Conservation (phyloP, 768 basidiomycete species). For the Tricholoma sp. region DNA sequence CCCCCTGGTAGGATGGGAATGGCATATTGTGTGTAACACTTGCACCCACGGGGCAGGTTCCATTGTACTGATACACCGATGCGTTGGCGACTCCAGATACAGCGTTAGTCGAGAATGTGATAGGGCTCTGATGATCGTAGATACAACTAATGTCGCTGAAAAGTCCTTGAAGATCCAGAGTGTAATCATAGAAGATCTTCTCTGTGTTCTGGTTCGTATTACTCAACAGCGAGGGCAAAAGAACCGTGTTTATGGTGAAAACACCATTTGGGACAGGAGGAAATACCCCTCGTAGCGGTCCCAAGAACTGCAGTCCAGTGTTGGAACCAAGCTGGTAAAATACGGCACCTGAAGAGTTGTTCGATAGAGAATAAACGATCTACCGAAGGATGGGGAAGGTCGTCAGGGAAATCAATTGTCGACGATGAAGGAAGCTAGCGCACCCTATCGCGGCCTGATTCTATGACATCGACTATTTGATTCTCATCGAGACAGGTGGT, state of each 20-base stretch:
- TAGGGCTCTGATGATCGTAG: constrained; percentile 6
- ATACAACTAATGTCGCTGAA: constrained; percentile 13
- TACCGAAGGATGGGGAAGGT: neutral
- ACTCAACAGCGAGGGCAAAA: neutral
- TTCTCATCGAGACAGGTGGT: constrained; percentile 18
- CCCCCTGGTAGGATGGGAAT: neutral
- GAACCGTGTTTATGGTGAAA: neutral
- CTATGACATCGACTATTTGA: constrained; percentile 17
- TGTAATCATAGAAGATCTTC: constrained; percentile 16
- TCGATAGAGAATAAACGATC: neutral
- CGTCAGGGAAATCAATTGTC: neutral
- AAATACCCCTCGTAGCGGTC: constrained; percentile 18
- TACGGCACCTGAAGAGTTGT: constrained; percentile 6
- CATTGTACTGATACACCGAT: neutral
- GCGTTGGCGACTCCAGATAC: too few species aligned
- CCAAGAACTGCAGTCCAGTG: constrained; percentile 19
- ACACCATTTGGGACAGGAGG: constrained; percentile 20
- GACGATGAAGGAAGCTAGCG: constrained; percentile 1
- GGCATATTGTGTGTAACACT: neutral
- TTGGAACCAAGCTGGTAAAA: constrained; percentile 13
- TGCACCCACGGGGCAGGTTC: neutral
- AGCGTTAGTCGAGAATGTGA: neutral
- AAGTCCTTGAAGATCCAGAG: constrained; percentile 19
- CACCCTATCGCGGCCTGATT: constrained; percentile 18
- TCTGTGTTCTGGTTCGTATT: neutral